phyloP scores from a whole-genome alignment of 176 grass and related monocot genomes.

The Hordeum vulgare region DNA sequence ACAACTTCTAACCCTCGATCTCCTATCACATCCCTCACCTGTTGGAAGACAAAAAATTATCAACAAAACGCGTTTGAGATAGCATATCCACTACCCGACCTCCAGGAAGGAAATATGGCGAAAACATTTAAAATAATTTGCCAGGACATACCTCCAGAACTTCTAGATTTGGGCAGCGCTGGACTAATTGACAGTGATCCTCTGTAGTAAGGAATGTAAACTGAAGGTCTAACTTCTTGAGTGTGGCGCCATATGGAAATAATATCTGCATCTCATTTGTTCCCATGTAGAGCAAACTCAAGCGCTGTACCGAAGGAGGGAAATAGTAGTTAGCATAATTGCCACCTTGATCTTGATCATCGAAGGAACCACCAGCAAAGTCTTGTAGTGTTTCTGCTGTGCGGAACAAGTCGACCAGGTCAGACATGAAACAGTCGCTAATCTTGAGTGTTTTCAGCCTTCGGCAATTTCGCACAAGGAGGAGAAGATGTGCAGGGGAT shows the following conservation, averaged over 20 bases:
- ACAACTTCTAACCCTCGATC: constrained; percentile 79
- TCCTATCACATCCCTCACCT: constrained; percentile 94
- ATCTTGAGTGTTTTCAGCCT: constrained; percentile 67
- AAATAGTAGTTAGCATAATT: constrained; percentile 64
- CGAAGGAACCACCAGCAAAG: constrained; percentile 77
- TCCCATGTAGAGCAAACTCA: constrained; percentile 72
- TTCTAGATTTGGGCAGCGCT: constrained; percentile 84
- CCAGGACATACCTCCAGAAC: constrained; percentile 60
- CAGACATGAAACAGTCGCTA: constrained; percentile 54
- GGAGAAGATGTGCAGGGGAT: constrained; percentile 50
- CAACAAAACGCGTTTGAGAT: not conserved
- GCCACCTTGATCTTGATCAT: constrained; percentile 41
- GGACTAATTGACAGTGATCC: constrained; percentile 89
- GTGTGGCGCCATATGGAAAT: constrained; percentile 63
- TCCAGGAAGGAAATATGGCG: constrained; percentile 18
- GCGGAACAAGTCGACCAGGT: constrained; percentile 47
- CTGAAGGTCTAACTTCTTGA: constrained; percentile 92
- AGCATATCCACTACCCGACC: not conserved
- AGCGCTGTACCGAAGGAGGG: constrained; percentile 37
- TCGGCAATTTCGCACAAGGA: constrained; percentile 66
- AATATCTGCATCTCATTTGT: constrained; percentile 66
- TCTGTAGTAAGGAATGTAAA: constrained; percentile 79
- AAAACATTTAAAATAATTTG: constrained; percentile 2
- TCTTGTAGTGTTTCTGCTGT: constrained; percentile 52
- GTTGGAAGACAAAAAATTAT: constrained; percentile 19